Percentiles rank a stretch among this genome's conserved stretches.
Evolutionary conservation across 805 yeast genomes (phyloP).

Genomic region (Priceomyces castillae): DNA sequence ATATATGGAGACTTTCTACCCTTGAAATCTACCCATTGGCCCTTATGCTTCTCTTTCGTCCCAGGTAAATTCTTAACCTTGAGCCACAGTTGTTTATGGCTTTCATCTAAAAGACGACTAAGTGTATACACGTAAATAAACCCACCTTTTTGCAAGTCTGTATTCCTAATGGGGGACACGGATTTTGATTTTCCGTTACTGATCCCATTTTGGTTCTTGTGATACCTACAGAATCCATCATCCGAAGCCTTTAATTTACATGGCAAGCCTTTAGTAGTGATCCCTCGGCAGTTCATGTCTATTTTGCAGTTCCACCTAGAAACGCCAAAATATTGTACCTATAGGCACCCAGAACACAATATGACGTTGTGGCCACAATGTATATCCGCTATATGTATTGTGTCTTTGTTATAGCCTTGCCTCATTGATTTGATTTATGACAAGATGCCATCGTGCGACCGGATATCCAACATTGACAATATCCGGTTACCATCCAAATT

Average conservation of each 20-base stretch:
- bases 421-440: too few species aligned
- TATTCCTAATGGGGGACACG: neutral
- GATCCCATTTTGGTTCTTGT: conserved; percentile 14
- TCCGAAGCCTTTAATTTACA: conserved; percentile 30
- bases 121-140: conserved; percentile 52
- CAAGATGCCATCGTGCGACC: too few species aligned
- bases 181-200: neutral
- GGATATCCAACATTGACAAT: too few species aligned
- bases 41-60: conserved; percentile 13
- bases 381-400: too few species aligned
- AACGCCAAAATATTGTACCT: neutral
- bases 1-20: conserved; percentile 36
- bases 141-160: conserved; percentile 26
- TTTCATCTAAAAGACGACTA: conserved; percentile 29
- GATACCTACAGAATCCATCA: conserved; percentile 34
- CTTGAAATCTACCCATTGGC: conserved; percentile 33
- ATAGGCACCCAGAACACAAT: too few species aligned
- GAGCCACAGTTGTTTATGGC: conserved; percentile 33
- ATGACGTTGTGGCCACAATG: too few species aligned
- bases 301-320: neutral
- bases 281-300: conserved; percentile 38
- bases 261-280: conserved; percentile 37
- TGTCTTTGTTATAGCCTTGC: too few species aligned
- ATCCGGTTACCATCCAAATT: too few species aligned
- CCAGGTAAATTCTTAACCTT: conserved; percentile 32